These are phyloP conservation scores for Alternaria metachromatica DNA, from an alignment of 2,329 filamentous ascomycete genomes.

Conservation along the genomic window DNA sequence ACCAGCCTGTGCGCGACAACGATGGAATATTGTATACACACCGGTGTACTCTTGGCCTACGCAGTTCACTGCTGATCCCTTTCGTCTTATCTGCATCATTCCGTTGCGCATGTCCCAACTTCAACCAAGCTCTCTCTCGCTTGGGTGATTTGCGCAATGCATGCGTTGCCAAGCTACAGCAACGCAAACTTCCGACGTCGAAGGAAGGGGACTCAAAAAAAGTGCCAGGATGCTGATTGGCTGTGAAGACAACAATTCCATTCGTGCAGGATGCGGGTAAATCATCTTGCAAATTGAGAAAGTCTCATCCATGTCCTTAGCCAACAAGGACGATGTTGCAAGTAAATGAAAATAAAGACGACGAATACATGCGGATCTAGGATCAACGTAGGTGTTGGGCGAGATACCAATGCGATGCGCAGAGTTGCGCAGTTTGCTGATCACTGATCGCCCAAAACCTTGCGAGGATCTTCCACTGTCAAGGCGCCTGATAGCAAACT, in stretches of 20 bases:
- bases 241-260: not conserved
- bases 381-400: not conserved
- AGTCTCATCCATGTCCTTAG: not conserved
- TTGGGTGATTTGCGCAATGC: not conserved
- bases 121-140: not conserved
- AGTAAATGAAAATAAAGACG: not conserved
- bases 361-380: not conserved
- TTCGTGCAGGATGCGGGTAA: not conserved
- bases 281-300: not conserved
- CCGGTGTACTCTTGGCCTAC: not conserved
- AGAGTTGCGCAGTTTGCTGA: not conserved
- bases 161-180: not conserved
- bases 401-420: not conserved
- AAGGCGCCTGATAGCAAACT: not conserved
- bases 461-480: not conserved
- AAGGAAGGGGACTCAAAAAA: not conserved
- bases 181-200: not conserved
- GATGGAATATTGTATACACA: not conserved
- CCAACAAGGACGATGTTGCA: not conserved
- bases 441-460: not conserved
- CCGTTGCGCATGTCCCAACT: not conserved
- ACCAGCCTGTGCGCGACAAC: not conserved
- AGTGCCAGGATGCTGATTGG: not conserved
- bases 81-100: not conserved
- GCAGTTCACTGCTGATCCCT: not conserved